Conservation (phyloP, 306 rosid species). For the Urtica urens region DNA sequence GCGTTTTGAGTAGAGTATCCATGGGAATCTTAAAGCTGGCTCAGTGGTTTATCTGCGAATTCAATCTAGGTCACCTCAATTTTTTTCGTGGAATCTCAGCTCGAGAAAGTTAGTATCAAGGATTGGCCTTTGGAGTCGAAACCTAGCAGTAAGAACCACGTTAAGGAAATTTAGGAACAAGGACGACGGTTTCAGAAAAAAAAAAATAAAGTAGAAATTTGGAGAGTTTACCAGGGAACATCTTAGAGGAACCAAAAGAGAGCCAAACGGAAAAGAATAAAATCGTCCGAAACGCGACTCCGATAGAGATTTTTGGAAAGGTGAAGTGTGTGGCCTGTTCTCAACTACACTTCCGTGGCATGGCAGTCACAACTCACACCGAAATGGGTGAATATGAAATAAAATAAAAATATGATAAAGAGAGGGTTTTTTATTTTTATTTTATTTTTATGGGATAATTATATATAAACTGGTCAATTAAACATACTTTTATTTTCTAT, state of each 20-base stretch:
- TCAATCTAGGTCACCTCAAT: slow-evolving; percentile 16
- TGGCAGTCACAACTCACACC: too few species aligned
- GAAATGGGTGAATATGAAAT: too few species aligned
- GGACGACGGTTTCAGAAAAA: neutral
- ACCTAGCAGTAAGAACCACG: neutral
- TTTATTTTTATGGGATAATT: too few species aligned
- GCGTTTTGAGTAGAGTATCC: slow-evolving; percentile 92
- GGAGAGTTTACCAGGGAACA: slow-evolving; percentile 38
- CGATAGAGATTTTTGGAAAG: slow-evolving; percentile 19
- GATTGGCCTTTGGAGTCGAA: neutral
- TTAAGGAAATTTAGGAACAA: neutral
- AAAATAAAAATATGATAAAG: too few species aligned
- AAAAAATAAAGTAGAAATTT: slow-evolving; percentile 1
- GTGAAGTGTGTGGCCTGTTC: slow-evolving; percentile 47
- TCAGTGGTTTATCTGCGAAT: slow-evolving; percentile 11
- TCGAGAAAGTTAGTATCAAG: slow-evolving; percentile 1
- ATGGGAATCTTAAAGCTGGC: slow-evolving; percentile 25
- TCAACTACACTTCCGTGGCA: slow-evolving; percentile 19
- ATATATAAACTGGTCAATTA: too few species aligned
- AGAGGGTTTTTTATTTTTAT: too few species aligned
- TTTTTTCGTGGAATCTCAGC: slow-evolving; percentile 6
- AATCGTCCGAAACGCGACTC: slow-evolving; percentile 7
- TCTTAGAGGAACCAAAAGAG: slow-evolving; percentile 9
- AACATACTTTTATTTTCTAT: too few species aligned
- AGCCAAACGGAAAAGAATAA: slow-evolving; percentile 2